phyloP scores from a whole-genome alignment of 129 eudicot species.

The Dittrichia graveolens region DNA sequence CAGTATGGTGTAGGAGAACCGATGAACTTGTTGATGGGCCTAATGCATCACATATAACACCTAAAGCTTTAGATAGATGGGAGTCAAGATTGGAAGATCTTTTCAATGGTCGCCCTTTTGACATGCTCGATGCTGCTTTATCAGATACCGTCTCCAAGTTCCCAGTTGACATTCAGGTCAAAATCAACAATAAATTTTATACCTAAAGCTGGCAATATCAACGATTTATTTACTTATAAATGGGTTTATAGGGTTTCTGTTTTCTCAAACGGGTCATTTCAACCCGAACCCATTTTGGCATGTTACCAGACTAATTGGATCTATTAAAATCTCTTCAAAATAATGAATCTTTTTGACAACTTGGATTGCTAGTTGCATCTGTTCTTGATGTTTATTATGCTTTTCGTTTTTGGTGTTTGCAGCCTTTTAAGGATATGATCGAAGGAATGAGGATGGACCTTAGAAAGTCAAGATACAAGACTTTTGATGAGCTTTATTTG shows the following conservation, averaged over 20 bases:
- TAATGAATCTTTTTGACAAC: background rate
- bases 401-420: slow-evolving; percentile 26
- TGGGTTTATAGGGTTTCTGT: no score
- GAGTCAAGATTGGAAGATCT: slow-evolving; percentile 91
- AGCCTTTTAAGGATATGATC: slow-evolving; percentile 99
- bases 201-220: no score
- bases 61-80: slow-evolving; percentile 93
- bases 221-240: no score
- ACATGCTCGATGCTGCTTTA: slow-evolving; percentile 99
- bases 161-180: slow-evolving; percentile 96
- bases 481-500: slow-evolving; percentile 88
- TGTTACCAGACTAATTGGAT: background rate
- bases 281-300: background rate
- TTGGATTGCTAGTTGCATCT: background rate
- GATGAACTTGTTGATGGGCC: slow-evolving; percentile 99
- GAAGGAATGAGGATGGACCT: slow-evolving; percentile 99
- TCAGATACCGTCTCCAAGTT: slow-evolving; percentile 87
- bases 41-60: slow-evolving; percentile 97
- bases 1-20: slow-evolving; percentile 99
- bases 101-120: slow-evolving; percentile 87
- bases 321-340: background rate
- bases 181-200: slow-evolving; percentile 21
- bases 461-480: slow-evolving; percentile 88
- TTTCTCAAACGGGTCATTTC: background rate
- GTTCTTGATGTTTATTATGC: background rate